phyloP scores from a whole-genome alignment of 2,329 filamentous ascomycete genomes.

The Huntiella abstrusa region DNA sequence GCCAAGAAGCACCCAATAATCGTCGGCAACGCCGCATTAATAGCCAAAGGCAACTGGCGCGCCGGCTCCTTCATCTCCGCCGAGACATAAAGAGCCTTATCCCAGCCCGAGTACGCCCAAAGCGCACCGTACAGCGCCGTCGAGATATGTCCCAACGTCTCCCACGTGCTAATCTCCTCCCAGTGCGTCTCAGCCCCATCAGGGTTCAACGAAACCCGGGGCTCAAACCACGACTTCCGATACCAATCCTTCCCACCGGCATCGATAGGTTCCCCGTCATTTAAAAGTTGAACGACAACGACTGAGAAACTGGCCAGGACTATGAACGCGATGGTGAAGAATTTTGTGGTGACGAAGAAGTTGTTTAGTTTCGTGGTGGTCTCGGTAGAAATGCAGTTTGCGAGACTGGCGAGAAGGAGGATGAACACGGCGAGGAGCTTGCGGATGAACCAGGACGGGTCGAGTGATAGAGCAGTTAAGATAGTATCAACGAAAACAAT shows the following conservation, averaged over 20 bases:
- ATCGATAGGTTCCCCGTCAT: conserved; percentile 19
- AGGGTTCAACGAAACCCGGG: conserved; percentile 28
- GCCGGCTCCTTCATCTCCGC: conserved; percentile 32
- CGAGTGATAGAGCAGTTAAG: conserved; percentile 31
- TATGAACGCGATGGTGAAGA: conserved; percentile 27
- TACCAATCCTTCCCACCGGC: conserved; percentile 33
- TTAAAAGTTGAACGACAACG: conserved; percentile 20
- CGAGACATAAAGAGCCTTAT: conserved; percentile 40
- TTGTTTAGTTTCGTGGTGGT: conserved; percentile 35
- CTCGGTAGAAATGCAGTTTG: conserved; percentile 37
- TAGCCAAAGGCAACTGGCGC: conserved; percentile 37
- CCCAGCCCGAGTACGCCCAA: conserved; percentile 50
- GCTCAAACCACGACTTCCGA: conserved; percentile 34
- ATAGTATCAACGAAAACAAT: conserved; percentile 45
- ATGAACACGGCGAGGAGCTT: conserved; percentile 33
- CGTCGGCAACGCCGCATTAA: conserved; percentile 40
- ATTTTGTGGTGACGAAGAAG: conserved; percentile 36
- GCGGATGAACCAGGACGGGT: conserved; percentile 23
- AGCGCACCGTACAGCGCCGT: conserved; percentile 42
- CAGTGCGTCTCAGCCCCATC: conserved; percentile 32
- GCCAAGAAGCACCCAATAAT: conserved; percentile 40
- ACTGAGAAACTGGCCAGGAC: conserved; percentile 31
- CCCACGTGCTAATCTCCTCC: conserved; percentile 32
- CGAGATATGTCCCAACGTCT: conserved; percentile 38
- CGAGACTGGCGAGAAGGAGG: conserved; percentile 26